Base-by-base conservation (phyloP, 1,139 yeast species). In the Yamadazyma conglobata region DNA sequence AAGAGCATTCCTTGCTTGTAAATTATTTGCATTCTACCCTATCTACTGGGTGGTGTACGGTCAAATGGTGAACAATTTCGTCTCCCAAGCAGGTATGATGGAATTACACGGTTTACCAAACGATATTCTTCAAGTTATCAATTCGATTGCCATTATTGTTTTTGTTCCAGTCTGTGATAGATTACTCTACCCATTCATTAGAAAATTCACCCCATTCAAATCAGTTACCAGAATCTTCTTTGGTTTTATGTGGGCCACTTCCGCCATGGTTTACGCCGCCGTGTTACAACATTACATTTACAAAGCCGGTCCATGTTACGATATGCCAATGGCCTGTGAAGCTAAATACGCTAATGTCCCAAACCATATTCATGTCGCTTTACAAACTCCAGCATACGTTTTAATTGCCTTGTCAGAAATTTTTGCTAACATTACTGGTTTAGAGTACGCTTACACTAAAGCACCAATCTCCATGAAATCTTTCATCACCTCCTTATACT, bases 181-280 rank as follows among this genome's bases (percentile, higher is more conserved):
- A 35, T 40, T 65, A 22, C 40, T 77, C 21, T 79, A 77, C 50
- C 86, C 85, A 24, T 57, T 58, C 48, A 60, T 79, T 46, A 64
- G 81, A 55, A 65, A 55, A 44, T 56, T 66, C 47, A 76, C 83
- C 25, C 73, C 77, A 10, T 75, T 79, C 52, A 77, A 67, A 43
- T 78, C 95, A 24, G 77, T 85, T 46, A 70, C 87, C 38, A 77
- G 85, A 56, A 87, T 88, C 44, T 68, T 73, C 50, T 64, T 68
- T 42, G 96, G 96, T 9, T 87, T 87, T 64, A 57, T 80, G 56
- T 66, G 84, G 36, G 88, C 81, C 32, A 58, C 88, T 5, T 48
- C 70, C 24, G 73, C 95, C 23, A 82, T 84, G 79, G 73, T 78
- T 20, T 78, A 82, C 51, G 93, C 95, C 33, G 91, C 94, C 10